phyloP scores from a whole-genome alignment of 768 basidiomycete species.

The Punctularia strigosozonata region DNA sequence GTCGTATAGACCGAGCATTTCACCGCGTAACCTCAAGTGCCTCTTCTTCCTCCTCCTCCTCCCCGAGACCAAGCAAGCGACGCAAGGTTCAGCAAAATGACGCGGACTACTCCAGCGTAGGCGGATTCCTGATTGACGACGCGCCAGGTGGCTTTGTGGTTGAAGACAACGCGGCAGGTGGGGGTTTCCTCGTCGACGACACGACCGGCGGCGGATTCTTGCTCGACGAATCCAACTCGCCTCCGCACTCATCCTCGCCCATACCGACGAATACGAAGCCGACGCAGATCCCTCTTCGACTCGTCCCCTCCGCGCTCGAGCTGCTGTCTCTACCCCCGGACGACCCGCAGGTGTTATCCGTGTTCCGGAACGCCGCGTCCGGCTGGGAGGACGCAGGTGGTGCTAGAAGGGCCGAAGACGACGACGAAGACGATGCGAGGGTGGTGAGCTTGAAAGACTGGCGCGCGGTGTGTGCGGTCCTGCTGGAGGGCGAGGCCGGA shows the following conservation, averaged over 20 bases:
- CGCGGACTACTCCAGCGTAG: no score
- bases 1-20: no score
- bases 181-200: not conserved
- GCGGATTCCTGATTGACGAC: not conserved
- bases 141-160: not conserved
- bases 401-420: conserved; percentile 4
- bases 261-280: not conserved
- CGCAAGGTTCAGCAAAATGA: no score
- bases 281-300: conserved; percentile 36
- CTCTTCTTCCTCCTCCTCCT: no score
- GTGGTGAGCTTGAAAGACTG: conserved; percentile 58
- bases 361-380: conserved; percentile 65
- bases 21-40: no score
- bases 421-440: conserved; percentile 13
- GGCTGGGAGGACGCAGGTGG: conserved; percentile 40
- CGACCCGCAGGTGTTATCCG: conserved; percentile 56
- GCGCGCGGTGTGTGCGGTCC: conserved; percentile 68
- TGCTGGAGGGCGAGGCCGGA: conserved; percentile 45
- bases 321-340: conserved; percentile 47
- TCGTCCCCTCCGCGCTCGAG: conserved; percentile 51
- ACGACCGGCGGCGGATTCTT: not conserved
- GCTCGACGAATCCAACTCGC: not conserved
- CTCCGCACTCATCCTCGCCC: not conserved
- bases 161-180: not conserved
- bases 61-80: no score